Evolutionary conservation across 2,329 filamentous ascomycete genomes (phyloP), one percentile per base, ranked within the genome.

Genomic region (Hymenoscyphus fraxineus): DNA sequence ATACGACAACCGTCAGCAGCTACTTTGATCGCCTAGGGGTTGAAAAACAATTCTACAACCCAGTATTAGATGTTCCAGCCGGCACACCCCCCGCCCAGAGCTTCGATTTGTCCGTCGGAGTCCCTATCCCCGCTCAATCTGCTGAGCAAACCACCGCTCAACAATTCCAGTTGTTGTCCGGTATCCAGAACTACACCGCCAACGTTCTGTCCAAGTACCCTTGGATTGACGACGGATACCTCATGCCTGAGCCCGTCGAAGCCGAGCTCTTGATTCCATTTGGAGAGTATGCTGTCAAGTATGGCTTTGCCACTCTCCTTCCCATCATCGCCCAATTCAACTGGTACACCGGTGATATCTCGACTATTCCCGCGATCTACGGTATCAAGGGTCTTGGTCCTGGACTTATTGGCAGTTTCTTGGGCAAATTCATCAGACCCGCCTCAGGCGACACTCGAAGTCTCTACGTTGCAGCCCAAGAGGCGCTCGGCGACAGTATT

Each of bases 301-400:
- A 22, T 9, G 44, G 44, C 19, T 51, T 51, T 10, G 19, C 44
- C 12, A 7, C 44, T 51, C 12, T 51, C n/a, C 44, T 51, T 10
- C 44, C 44, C n/a, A 51, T 51, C 19, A 51, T 51, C 15, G 44
- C 44, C 44, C 44, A 51, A n/a, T 51, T n/a, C n/a, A 51, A 51
- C 44, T 51, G 19, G n/a, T 22, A 22, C 44, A 12, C 19, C 4
- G 44, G 44, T 19, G 19, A 51, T 12, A 4, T 51, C 10, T 22
- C 44, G 3, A 12, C 19, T 27, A 27, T 51, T 22, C 44, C 44
- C 12, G n/a, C 44, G 19, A n/a, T 51, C 22, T 51, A 51, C 10
- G 44, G 44, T 19, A 51, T 51, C 44, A 51, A 51, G 44, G 22
- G 1, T 51, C 22, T 51, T 19, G 44, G 44, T 12, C 19, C 44